Conservation (phyloP, 1,284 basidiomycete species). For the Boletellus deceptivus region DNA sequence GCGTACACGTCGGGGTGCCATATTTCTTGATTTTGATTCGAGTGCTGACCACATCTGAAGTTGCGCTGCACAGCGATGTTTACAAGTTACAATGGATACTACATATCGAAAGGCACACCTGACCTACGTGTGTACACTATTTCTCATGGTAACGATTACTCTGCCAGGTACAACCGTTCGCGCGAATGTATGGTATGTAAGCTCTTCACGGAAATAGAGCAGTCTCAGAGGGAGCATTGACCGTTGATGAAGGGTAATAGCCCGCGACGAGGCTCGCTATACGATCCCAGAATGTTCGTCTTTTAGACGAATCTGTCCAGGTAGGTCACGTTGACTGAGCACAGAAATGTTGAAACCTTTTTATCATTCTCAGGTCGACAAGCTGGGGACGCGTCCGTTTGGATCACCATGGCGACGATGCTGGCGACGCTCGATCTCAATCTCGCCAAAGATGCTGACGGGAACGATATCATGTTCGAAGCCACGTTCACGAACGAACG, state of each 20-base stretch:
- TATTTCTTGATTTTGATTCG: background rate
- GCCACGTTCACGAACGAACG: conserved; percentile 7
- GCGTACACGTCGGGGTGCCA: background rate
- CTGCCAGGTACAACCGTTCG: conserved; percentile 11
- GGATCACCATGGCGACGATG: conserved; percentile 19
- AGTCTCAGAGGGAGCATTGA: background rate
- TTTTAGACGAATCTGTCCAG: conserved; percentile 18
- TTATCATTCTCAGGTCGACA: conserved; percentile 9
- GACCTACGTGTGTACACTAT: background rate
- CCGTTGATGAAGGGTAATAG: conserved; percentile 15
- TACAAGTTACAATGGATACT: conserved; percentile 16
- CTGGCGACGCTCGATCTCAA: conserved; percentile 15
- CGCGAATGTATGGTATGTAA: conserved; percentile 21
- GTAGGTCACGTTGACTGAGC: background rate
- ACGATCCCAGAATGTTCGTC: too few species aligned
- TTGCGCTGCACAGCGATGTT: conserved; percentile 10
- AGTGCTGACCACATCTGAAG: background rate
- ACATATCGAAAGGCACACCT: conserved; percentile 23
- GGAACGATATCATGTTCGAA: conserved; percentile 9
- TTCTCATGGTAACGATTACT: background rate
- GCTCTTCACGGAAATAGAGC: background rate
- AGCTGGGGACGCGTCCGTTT: conserved; percentile 19
- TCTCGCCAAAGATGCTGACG: conserved; percentile 10
- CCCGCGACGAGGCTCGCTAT: conserved; percentile 17
- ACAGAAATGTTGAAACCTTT: background rate